Conservation (phyloP, 1,284 basidiomycete genomes). For the Ganoderma multipileum region DNA sequence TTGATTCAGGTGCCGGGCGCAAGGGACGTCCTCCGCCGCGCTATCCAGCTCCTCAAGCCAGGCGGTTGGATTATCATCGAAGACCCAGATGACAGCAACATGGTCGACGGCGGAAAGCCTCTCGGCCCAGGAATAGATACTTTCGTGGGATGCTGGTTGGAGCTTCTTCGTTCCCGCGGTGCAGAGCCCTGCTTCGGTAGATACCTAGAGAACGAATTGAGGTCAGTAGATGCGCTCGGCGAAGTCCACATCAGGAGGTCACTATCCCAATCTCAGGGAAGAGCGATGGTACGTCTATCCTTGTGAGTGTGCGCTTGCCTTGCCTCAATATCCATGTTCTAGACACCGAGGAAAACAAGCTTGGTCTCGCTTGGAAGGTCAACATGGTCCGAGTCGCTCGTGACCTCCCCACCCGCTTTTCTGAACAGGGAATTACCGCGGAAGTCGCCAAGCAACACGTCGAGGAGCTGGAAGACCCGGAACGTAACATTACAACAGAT, state of each 20-base stretch:
- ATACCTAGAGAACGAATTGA: neutral
- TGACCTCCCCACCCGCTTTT: slow-evolving; percentile 6
- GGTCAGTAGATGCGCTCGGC: neutral
- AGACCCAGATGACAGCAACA: slow-evolving; percentile 19
- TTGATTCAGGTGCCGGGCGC: slow-evolving; percentile 9
- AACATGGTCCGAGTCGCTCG: slow-evolving; percentile 4
- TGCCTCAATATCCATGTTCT: too few relatives aligned
- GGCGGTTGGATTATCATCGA: slow-evolving; percentile 22
- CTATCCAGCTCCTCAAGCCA: slow-evolving; percentile 15
- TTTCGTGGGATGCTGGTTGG: slow-evolving; percentile 7
- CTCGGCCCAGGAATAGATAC: slow-evolving; percentile 13
- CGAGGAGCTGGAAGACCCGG: slow-evolving; percentile 11
- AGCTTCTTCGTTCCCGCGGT: slow-evolving; percentile 9
- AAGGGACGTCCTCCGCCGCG: slow-evolving; percentile 6
- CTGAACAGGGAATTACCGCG: neutral
- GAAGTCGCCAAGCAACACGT: slow-evolving; percentile 5
- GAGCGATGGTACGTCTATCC: neutral
- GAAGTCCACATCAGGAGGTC: neutral
- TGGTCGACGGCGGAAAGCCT: slow-evolving; percentile 7
- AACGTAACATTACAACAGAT: slow-evolving; percentile 14
- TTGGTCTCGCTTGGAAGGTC: slow-evolving; percentile 5
- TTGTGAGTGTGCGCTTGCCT: too few relatives aligned
- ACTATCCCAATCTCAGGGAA: neutral
- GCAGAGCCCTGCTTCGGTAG: slow-evolving; percentile 12
- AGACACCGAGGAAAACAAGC: slow-evolving; percentile 5